Evolutionary conservation across 2,329 filamentous ascomycete genomes (phyloP), one percentile per base, ranked within the genome.

Genomic region (Fusarium sp.): DNA sequence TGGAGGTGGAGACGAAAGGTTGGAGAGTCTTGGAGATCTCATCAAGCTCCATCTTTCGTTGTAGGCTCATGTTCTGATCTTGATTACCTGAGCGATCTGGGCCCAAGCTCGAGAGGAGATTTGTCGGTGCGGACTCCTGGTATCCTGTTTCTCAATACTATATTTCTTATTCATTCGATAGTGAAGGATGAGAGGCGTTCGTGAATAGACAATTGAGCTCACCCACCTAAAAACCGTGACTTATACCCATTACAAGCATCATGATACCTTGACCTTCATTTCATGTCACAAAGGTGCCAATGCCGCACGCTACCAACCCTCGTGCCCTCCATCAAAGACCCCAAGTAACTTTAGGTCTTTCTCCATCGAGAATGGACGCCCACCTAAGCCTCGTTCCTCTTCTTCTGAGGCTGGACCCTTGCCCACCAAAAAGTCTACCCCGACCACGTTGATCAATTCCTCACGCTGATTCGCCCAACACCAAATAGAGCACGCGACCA

Each of bases 401-500:
- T 54, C 61, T 69, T 70, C 63, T 67, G 68, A 75, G 70, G 67
- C 72, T 54, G 28, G 59, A 72, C 67, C 70, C 74, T 70, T 74
- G 75, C 64, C 72, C 72, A 74, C 66, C 75, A 60, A 68, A 73
- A 69, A 66, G 75, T 69, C 72, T 73, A 75, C 70, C 52, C 59
- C 68, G 76, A 79, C 79, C 82, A 83, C 82, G 82, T 83, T 81
- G 80, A 79, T 75, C 24, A 62, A 76, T 69, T 58, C 71, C 68
- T 71, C 66, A 64, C 71, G 69, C 78, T 83, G 79, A 84, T 84
- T 84, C 78, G 82, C 59, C 77, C 35, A 62, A 39, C 61, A 72
- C 69, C 77, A 66, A 66, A 70, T 69, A 72, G 79, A 83, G 82
- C 82, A 84, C 82, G 82, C 82, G 82, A 84, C 82, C 81, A 82